These are phyloP conservation scores for Vickermania ingenoplastis DNA, from an alignment of 208 protist species.

Conservation along the genomic window DNA sequence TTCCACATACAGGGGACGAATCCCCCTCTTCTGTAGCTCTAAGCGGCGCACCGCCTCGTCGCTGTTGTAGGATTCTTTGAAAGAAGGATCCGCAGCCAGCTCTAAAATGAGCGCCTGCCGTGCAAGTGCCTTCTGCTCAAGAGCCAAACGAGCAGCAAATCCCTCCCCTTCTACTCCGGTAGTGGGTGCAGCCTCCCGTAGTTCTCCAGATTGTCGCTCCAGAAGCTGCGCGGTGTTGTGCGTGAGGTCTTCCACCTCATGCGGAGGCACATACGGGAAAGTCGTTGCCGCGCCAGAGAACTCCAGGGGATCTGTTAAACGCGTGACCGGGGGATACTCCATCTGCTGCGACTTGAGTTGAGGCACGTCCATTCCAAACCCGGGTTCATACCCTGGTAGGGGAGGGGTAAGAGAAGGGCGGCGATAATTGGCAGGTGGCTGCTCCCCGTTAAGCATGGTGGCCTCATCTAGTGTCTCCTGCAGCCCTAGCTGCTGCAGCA, in stretches of 20 bases:
- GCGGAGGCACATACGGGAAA: slow-evolving; percentile 62
- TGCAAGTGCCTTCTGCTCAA: slow-evolving; percentile 70
- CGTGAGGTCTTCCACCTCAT: slow-evolving; percentile 54
- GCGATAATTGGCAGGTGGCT: slow-evolving; percentile 55
- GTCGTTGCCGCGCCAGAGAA: slow-evolving; percentile 9
- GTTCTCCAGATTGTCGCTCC: slow-evolving; percentile 42
- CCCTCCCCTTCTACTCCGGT: slow-evolving; percentile 81
- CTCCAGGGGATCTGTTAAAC: slow-evolving; percentile 50
- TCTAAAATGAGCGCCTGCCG: slow-evolving; percentile 78
- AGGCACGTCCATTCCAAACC: slow-evolving; percentile 77
- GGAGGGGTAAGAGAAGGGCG: slow-evolving; percentile 74
- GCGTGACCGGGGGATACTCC: slow-evolving; percentile 59
- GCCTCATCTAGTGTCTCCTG: slow-evolving; percentile 48
- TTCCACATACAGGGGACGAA: slow-evolving; percentile 47
- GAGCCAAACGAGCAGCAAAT: slow-evolving; percentile 72
- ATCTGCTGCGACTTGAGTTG: slow-evolving; percentile 63
- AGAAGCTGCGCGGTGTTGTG: slow-evolving; percentile 18
- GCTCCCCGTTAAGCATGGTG: slow-evolving; percentile 56
- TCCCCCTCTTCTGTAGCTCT: slow-evolving; percentile 51
- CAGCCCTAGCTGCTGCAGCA: slow-evolving; percentile 43
- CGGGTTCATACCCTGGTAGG: slow-evolving; percentile 68
- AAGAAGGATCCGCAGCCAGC: slow-evolving; percentile 49
- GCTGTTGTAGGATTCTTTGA: slow-evolving; percentile 38
- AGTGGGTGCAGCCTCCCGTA: slow-evolving; percentile 54
- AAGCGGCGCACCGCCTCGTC: slow-evolving; percentile 35